A percentile compares a stretch with the other conserved stretches of the same genome.
Evolutionary conservation across 2,329 filamentous ascomycete genomes (phyloP).

Genomic region (Neopestalotiopsis sp.): DNA sequence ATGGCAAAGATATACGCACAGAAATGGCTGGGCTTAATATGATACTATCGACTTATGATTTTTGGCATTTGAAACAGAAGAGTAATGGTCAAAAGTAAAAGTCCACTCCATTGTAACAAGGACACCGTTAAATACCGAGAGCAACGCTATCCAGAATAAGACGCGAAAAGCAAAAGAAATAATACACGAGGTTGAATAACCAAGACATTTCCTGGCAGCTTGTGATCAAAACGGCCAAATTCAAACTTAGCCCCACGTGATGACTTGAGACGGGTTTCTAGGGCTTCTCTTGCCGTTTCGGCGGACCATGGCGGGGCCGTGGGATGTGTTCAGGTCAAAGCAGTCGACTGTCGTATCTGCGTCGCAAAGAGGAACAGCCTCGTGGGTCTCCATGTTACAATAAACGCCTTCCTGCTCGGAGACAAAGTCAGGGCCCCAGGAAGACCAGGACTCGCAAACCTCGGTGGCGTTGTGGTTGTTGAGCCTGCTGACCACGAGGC

Average conservation of each 20-base stretch:
- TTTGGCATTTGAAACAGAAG: too few species aligned
- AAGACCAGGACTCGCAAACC: conserved; percentile 34
- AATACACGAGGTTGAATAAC: too few species aligned
- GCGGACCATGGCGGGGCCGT: not conserved
- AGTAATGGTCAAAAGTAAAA: too few species aligned
- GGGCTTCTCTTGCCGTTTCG: conserved; percentile 6
- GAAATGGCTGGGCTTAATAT: too few species aligned
- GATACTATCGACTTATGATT: too few species aligned
- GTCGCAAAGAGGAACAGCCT: conserved; percentile 33
- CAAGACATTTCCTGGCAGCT: too few species aligned
- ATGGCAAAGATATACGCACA: too few species aligned
- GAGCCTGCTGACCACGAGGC: conserved; percentile 28
- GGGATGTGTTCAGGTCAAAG: conserved; percentile 21
- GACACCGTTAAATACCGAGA: too few species aligned
- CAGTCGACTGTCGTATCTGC: conserved; percentile 20
- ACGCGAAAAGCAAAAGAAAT: too few species aligned
- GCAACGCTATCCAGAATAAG: too few species aligned
- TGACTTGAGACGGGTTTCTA: not conserved
- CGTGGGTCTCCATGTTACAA: conserved; percentile 37
- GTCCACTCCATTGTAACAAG: too few species aligned
- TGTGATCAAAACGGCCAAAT: too few species aligned
- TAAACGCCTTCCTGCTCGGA: conserved; percentile 34
- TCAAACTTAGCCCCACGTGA: not conserved
- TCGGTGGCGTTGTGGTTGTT: conserved; percentile 33
- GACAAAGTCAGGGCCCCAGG: conserved; percentile 38